Conservation (phyloP, 2,329 filamentous ascomycete species). For the Penicillium brasilianum region DNA sequence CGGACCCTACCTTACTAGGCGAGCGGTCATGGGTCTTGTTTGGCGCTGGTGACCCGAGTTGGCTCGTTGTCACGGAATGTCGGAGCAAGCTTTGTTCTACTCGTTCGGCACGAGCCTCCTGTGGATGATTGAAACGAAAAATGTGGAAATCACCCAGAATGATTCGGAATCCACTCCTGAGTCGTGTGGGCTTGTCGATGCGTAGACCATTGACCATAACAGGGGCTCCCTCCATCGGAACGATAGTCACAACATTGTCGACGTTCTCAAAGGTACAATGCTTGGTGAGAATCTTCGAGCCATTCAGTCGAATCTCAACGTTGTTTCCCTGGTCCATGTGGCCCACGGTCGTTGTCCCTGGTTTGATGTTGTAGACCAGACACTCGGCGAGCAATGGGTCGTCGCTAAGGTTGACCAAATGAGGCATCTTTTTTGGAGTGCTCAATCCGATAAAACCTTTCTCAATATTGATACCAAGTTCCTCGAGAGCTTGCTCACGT, state of each 20-base stretch:
- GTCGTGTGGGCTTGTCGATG: conserved; percentile 80
- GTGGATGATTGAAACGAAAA: conserved; percentile 96
- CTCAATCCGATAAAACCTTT: conserved; percentile 95
- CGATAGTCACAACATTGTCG: conserved; percentile 89
- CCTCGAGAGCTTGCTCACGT: conserved; percentile 90
- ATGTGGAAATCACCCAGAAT: conserved; percentile 99
- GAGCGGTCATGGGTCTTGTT: conserved; percentile 74
- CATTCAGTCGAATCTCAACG: conserved; percentile 91
- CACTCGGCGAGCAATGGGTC: conserved; percentile 93
- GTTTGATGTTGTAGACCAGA: conserved; percentile 96
- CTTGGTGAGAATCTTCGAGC: conserved; percentile 86
- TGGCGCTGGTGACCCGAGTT: conserved; percentile 69
- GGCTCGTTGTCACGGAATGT: conserved; percentile 72
- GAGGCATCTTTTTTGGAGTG: conserved; percentile 98
- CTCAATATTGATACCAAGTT: conserved; percentile 97
- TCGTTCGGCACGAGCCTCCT: conserved; percentile 91
- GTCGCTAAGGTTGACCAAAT: conserved; percentile 96
- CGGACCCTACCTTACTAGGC: conserved; percentile 78
- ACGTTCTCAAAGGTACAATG: conserved; percentile 94
- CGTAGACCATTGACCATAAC: conserved; percentile 98
- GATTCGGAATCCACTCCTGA: conserved; percentile 91
- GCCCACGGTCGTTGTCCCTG: conserved; percentile 89
- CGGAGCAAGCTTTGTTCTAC: conserved; percentile 86
- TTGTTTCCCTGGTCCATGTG: conserved; percentile 85
- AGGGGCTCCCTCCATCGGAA: conserved; percentile 87